Conservation (phyloP, 441 rosid species). For the Omphalea diandra region DNA sequence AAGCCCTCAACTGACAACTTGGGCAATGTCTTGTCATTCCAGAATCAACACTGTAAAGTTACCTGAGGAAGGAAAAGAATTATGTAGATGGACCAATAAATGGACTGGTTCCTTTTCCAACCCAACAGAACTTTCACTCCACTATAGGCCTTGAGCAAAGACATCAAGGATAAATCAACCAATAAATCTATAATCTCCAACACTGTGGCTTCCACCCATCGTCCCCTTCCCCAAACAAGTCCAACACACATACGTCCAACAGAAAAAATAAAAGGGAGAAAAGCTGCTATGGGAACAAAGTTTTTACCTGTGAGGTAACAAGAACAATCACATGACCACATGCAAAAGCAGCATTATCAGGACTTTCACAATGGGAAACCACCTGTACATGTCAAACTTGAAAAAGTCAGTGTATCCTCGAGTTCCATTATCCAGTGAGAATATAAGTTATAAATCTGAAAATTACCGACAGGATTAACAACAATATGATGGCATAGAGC, state of each 20-base stretch:
- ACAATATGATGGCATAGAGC: not conserved
- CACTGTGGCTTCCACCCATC: too few species aligned
- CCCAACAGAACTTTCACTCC: not conserved
- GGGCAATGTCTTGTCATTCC: not conserved
- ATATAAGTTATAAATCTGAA: slow-evolving; percentile 6
- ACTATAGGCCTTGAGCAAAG: not conserved
- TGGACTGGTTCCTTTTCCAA: not conserved
- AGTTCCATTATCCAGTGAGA: not conserved
- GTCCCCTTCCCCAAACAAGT: not conserved
- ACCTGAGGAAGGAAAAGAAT: not conserved
- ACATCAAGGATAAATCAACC: not conserved
- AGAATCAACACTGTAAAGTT: not conserved
- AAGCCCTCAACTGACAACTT: slow-evolving; percentile 1
- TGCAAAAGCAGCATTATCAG: slow-evolving; percentile 60
- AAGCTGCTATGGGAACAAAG: not conserved
- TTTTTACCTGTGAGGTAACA: slow-evolving; percentile 75
- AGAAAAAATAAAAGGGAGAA: not conserved
- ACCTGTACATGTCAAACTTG: slow-evolving; percentile 43
- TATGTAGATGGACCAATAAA: not conserved
- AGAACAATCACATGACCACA: slow-evolving; percentile 66
- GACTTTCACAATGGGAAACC: slow-evolving; percentile 58
- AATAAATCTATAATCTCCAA: too few species aligned
- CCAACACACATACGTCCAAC: not conserved
- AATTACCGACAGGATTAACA: not conserved
- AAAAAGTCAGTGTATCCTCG: slow-evolving; percentile 7